Evolutionary conservation across 1,284 basidiomycete species (phyloP).

Genomic region (Bondarzewia mesenterica): DNA sequence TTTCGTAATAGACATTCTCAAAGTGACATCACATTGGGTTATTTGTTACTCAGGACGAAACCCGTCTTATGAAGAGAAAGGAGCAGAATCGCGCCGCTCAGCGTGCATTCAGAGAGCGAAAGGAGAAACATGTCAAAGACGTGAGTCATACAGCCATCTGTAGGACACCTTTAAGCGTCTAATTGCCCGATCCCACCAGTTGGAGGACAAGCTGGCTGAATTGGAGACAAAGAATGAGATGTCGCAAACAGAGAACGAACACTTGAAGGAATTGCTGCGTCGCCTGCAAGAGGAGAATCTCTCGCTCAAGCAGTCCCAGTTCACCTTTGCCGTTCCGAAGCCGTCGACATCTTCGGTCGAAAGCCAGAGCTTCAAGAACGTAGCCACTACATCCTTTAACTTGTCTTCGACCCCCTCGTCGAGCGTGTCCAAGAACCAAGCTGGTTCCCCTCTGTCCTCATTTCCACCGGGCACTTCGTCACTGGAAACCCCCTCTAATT

Average conservation of each 20-base stretch:
- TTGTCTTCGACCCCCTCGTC: slow-evolving; percentile 9
- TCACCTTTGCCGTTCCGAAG: slow-evolving; percentile 68
- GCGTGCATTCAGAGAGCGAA: slow-evolving; percentile 78
- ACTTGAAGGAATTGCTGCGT: slow-evolving; percentile 66
- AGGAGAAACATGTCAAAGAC: slow-evolving; percentile 85
- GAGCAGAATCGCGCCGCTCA: slow-evolving; percentile 85
- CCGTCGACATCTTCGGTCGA: slow-evolving; percentile 11
- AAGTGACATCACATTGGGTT: background rate
- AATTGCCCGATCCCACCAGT: slow-evolving; percentile 29
- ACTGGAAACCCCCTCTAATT: slow-evolving; percentile 12
- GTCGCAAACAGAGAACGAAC: slow-evolving; percentile 64
- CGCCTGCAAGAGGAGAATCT: slow-evolving; percentile 77
- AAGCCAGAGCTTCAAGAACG: slow-evolving; percentile 10
- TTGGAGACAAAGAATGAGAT: slow-evolving; percentile 70
- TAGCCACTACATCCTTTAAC: slow-evolving; percentile 13
- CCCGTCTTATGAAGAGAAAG: slow-evolving; percentile 70
- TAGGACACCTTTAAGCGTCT: slow-evolving; percentile 8
- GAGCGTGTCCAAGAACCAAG: background rate
- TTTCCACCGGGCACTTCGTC: slow-evolving; percentile 8
- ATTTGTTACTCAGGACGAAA: slow-evolving; percentile 52
- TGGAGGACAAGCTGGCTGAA: slow-evolving; percentile 76
- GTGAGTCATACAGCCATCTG: slow-evolving; percentile 39
- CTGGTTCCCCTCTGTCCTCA: too few relatives aligned
- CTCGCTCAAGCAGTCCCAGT: slow-evolving; percentile 60
- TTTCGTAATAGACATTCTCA: background rate